phyloP scores from a whole-genome alignment of 2,329 filamentous ascomycete species.

The Trichoderma lentiforme region DNA sequence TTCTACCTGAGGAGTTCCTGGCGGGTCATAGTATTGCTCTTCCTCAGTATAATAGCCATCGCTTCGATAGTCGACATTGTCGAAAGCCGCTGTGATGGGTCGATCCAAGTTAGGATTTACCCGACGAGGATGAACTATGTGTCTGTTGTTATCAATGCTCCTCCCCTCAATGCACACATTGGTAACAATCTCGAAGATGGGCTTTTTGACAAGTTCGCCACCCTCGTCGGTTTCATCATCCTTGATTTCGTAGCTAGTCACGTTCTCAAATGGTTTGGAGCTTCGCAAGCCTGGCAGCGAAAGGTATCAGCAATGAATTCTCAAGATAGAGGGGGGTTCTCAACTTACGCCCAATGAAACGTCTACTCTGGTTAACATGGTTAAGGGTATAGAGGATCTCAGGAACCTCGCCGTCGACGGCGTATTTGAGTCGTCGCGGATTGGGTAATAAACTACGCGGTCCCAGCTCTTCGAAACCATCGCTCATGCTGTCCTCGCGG shows the following conservation, averaged over 20 bases:
- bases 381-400: conserved; percentile 43
- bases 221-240: conserved; percentile 23
- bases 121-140: conserved; percentile 16
- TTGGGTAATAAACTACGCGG: conserved; percentile 15
- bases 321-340: not conserved
- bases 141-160: not conserved
- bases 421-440: not conserved
- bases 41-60: conserved; percentile 28
- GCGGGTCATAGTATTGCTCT: conserved; percentile 23
- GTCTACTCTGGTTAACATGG: conserved; percentile 35
- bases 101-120: conserved; percentile 23
- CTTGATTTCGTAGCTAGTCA: conserved; percentile 29
- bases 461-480: conserved; percentile 10
- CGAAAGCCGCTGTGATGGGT: conserved; percentile 31
- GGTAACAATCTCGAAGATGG: conserved; percentile 45
- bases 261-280: conserved; percentile 35
- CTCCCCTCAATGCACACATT: conserved; percentile 30
- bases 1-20: conserved; percentile 29
- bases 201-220: conserved; percentile 25
- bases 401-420: conserved; percentile 36
- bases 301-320: conserved; percentile 18
- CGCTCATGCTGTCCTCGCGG: conserved; percentile 2
- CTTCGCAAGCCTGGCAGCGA: conserved; percentile 36
- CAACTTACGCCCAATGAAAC: conserved; percentile 36
- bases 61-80: conserved; percentile 24